Conservation (phyloP, 2,329 filamentous ascomycete species). For the Talaromyces piceae region DNA sequence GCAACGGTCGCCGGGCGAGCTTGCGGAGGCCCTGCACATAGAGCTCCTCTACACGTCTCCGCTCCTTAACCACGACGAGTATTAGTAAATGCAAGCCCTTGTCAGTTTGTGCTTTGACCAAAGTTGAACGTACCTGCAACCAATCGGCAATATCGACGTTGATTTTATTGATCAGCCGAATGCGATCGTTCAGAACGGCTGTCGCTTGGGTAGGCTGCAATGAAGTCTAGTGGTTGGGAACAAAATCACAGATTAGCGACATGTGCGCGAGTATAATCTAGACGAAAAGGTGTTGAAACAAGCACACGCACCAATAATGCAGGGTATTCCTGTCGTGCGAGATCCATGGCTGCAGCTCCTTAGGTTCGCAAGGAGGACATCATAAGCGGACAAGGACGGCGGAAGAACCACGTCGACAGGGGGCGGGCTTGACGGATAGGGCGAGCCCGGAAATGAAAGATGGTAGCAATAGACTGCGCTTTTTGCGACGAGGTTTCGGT, state of each 20-base stretch:
- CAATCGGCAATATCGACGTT: constrained; percentile 93
- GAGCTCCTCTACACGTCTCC: constrained; percentile 80
- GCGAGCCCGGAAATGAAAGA: neutral
- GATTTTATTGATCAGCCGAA: constrained; percentile 76
- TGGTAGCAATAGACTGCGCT: neutral
- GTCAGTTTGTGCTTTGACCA: neutral
- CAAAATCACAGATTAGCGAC: constrained; percentile 12
- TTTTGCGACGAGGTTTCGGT: neutral
- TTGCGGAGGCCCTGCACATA: constrained; percentile 79
- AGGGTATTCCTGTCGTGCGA: constrained; percentile 85
- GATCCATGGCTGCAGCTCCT: constrained; percentile 52
- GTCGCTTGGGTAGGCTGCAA: constrained; percentile 78
- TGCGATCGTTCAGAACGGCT: constrained; percentile 72
- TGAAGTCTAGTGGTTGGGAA: constrained; percentile 53
- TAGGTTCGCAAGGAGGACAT: constrained; percentile 23
- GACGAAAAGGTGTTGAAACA: constrained; percentile 9
- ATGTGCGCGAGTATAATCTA: constrained; percentile 17
- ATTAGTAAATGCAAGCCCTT: neutral
- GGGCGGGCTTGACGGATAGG: constrained; percentile 4
- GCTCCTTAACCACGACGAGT: constrained; percentile 58
- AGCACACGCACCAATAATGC: constrained; percentile 70
- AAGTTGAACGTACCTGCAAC: constrained; percentile 72
- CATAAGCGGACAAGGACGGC: constrained; percentile 13
- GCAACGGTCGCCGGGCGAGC: constrained; percentile 65
- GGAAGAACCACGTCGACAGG: constrained; percentile 11